Base-by-base conservation (phyloP, 176 grass and related monocot species). In the Saccharum spontaneum region DNA sequence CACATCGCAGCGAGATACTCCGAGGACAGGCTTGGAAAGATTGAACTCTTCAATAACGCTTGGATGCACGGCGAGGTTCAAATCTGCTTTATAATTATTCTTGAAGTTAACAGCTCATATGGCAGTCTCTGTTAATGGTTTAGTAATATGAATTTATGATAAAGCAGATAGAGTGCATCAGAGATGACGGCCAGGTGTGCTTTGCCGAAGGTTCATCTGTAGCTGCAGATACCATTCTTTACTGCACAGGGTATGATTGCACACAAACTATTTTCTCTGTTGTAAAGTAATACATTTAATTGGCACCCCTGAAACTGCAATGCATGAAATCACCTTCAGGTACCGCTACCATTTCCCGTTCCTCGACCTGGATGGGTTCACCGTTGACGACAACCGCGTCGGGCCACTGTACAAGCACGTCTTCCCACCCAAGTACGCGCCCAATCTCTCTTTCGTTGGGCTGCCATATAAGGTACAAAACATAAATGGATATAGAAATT, bases 291-390 rank as follows among this genome's bases (percentile, higher is more conserved):
- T 34, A 34, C 33, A 34, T 34, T 34, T 34, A 34, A 34, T 34
- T 34, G 3, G 33, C 33, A 34, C 33, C 2, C 2, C 33, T 34
- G 33, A 34, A 34, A 34, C 33, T 1, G 33, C 33, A 34, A 34
- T 34, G 33, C 33, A 34, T 34, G 33, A 34, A 34, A 2, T 34
- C 33, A 34, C 10, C 4, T 55, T 45, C 70, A 87, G 78, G 71
- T 89, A 89, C 59, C 83, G 71, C 17, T 87, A 93, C 88, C 28
- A 73, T 38, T 90, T 94, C 76, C 89, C 86, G 31, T 94, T 91
- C 67, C 66, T 91, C 23, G 83, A 88, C 81, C 33, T 83, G 23
- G 71, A 91, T 11, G 83, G 78, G 6, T 20, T 90, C 61, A 80
- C 41, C 80, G 72, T 91, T 33, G 88, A 88, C 4, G 82, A 90